Evolutionary conservation across 148 eudicot species (phyloP).

Genomic region (Chenopodium berlandieri): DNA sequence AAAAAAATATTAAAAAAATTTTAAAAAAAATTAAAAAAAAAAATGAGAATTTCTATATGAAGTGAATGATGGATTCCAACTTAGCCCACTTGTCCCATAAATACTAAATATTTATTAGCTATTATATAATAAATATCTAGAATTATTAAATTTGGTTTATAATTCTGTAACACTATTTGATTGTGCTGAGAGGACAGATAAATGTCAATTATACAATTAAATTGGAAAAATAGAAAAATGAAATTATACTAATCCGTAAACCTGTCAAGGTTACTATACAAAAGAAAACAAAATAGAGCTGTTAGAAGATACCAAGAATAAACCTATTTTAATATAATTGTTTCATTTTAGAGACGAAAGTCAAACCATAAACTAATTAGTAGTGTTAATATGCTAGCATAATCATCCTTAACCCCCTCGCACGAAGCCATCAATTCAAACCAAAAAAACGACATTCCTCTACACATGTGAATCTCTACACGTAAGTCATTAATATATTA

Average conservation of each 20-base stretch:
- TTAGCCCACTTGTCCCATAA: no score
- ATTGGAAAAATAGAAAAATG: not conserved
- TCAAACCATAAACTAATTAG: not conserved
- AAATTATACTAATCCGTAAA: not conserved
- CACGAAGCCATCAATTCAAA: not conserved
- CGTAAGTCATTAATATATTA: not conserved
- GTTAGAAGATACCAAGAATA: conserved; percentile 14
- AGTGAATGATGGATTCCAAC: no score
- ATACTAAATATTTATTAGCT: no score
- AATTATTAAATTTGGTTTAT: no score
- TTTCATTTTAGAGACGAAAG: conserved; percentile 2
- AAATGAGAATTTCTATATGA: no score
- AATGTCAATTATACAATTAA: not conserved
- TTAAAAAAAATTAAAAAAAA: no score
- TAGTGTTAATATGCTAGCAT: not conserved
- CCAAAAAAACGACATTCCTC: not conserved
- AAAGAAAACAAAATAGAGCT: not conserved
- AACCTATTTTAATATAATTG: not conserved
- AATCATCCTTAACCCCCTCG: conserved; percentile 1
- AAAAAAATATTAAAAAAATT: no score
- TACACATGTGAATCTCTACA: not conserved
- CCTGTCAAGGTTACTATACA: not conserved
- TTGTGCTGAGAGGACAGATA: not conserved
- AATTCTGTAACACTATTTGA: no score
- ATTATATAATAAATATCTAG: not conserved